Conservation (phyloP, 306 rosid genomes). For the Elaeagnus macrophylla region DNA sequence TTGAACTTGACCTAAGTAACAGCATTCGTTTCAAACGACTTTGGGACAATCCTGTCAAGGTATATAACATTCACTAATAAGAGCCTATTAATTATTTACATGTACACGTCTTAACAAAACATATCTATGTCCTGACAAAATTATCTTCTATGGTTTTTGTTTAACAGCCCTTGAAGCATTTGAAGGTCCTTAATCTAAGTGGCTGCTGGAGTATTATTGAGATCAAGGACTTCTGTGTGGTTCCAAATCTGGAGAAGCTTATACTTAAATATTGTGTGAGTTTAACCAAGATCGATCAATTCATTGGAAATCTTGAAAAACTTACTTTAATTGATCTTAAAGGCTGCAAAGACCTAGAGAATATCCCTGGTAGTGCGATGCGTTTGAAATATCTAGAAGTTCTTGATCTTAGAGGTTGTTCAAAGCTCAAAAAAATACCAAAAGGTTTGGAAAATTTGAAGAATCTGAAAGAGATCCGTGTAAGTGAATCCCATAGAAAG, state of each 20-base stretch:
- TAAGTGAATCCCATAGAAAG: neutral
- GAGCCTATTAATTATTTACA: too few relatives aligned
- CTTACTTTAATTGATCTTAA: neutral
- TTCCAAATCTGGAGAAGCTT: neutral
- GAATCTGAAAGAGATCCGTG: neutral
- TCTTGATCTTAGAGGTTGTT: neutral
- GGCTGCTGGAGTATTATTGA: neutral
- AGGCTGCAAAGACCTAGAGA: neutral
- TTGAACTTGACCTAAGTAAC: neutral
- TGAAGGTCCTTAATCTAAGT: neutral
- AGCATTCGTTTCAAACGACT: neutral
- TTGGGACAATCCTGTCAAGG: neutral
- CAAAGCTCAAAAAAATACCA: neutral
- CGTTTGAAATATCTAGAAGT: neutral
- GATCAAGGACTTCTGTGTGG: neutral
- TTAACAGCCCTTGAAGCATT: neutral
- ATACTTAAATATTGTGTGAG: neutral
- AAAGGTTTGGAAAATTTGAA: neutral
- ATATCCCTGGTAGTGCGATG: neutral
- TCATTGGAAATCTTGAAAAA: neutral
- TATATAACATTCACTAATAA: too few relatives aligned
- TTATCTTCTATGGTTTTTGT: neutral
- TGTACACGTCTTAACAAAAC: too few relatives aligned
- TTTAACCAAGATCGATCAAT: neutral
- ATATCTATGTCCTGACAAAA: neutral